These are phyloP conservation scores for Pseudocercospora cruenta DNA, from an alignment of 2,329 filamentous ascomycete genomes.

Conservation along the genomic window DNA sequence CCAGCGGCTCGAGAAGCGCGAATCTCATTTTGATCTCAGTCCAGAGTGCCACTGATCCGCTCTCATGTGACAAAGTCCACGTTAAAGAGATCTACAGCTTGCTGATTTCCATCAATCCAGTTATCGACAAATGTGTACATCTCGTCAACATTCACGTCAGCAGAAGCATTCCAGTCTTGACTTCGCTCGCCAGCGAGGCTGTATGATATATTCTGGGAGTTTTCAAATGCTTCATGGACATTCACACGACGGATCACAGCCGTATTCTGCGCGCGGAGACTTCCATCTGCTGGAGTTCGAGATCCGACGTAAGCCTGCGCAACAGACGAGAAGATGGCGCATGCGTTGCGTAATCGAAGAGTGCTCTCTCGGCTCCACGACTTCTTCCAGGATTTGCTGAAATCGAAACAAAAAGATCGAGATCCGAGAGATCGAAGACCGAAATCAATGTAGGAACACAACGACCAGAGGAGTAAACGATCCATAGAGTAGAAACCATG, in stretches of 20 bases:
- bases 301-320: slow-evolving; percentile 18
- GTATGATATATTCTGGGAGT: not conserved
- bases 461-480: slow-evolving; percentile 22
- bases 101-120: slow-evolving; percentile 24
- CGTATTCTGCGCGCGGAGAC: not conserved
- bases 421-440: slow-evolving; percentile 14
- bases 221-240: slow-evolving; percentile 17
- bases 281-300: not conserved
- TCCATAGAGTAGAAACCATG: slow-evolving; percentile 19
- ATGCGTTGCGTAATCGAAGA: slow-evolving; percentile 11
- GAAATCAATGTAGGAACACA: slow-evolving; percentile 21
- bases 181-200: not conserved
- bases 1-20: too few species aligned
- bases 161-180: slow-evolving; percentile 5
- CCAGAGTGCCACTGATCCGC: not conserved
- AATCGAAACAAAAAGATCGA: slow-evolving; percentile 16
- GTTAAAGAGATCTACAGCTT: slow-evolving; percentile 17
- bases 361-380: slow-evolving; percentile 15
- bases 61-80: slow-evolving; percentile 11
- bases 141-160: slow-evolving; percentile 15
- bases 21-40: not conserved
- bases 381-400: slow-evolving; percentile 14
- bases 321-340: slow-evolving; percentile 17
- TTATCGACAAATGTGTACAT: slow-evolving; percentile 23
- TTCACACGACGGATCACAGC: slow-evolving; percentile 10